Percentiles rank a stretch among this genome's conserved stretches.
Evolutionary conservation across 345 rosid genomes (phyloP).

Genomic region (Balakata baccata): DNA sequence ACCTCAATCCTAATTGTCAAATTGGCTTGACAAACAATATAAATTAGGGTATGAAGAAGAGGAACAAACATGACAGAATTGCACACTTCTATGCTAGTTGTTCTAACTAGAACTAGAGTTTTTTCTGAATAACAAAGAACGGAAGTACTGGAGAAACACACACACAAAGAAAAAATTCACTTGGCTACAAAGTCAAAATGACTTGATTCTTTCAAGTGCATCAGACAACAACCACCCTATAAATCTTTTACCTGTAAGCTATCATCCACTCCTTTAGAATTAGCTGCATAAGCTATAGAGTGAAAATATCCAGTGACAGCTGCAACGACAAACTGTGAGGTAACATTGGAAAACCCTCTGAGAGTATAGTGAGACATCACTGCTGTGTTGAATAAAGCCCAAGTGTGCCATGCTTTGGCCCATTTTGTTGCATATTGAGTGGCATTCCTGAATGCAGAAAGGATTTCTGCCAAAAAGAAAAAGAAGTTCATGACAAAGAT

Average conservation of each 20-base stretch:
- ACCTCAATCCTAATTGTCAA: not conserved
- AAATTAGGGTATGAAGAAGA: not conserved
- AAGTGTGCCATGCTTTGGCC: constrained; percentile 97
- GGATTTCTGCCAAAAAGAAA: constrained; percentile 52
- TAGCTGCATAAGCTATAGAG: constrained; percentile 91
- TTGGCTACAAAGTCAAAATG: not conserved
- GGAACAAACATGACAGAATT: not conserved
- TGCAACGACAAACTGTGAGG: constrained; percentile 77
- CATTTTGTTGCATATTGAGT: constrained; percentile 75
- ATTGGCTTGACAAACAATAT: not conserved
- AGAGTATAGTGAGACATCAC: constrained; percentile 91
- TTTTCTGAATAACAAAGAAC: not conserved
- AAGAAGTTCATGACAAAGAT: not conserved
- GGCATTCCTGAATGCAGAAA: constrained; percentile 65
- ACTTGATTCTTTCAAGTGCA: not conserved
- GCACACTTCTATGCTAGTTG: not conserved
- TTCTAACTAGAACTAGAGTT: not conserved
- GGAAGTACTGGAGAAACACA: not conserved
- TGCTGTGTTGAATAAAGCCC: constrained; percentile 97
- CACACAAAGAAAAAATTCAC: no score
- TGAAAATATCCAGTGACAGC: constrained; percentile 99
- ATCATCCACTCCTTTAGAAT: constrained; percentile 93
- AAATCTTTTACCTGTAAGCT: constrained; percentile 77
- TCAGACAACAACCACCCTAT: not conserved
- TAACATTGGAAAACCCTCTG: constrained; percentile 52